phyloP scores from a whole-genome alignment of 2,329 filamentous ascomycete species.

The Fusarium marasasianum region DNA sequence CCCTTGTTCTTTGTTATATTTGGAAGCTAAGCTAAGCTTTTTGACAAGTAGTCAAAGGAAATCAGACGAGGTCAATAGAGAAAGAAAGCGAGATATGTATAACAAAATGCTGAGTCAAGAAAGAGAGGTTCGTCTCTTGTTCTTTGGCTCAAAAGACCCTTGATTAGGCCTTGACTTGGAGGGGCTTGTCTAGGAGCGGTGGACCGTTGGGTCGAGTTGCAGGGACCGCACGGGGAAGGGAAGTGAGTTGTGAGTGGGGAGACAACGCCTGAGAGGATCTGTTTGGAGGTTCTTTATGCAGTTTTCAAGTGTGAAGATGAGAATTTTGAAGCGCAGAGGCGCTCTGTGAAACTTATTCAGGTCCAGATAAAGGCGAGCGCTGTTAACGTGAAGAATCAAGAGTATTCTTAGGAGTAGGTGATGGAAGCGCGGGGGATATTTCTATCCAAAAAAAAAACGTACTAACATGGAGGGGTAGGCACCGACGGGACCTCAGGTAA shows the following conservation, averaged over 20 bases:
- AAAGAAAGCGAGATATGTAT: conserved; percentile 14
- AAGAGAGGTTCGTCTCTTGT: conserved; percentile 18
- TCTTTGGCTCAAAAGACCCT: conserved; percentile 33
- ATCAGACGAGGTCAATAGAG: conserved; percentile 7
- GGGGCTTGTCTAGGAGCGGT: conserved; percentile 43
- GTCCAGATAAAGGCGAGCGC: not conserved
- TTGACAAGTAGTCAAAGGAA: conserved; percentile 24
- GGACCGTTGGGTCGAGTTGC: conserved; percentile 45
- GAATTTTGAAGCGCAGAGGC: not conserved
- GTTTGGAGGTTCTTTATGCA: not conserved
- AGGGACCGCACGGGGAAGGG: conserved; percentile 35
- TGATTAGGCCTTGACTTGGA: conserved; percentile 39
- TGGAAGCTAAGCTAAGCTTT: conserved; percentile 42
- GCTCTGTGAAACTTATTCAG: not conserved
- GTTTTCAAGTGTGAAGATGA: not conserved
- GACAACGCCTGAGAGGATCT: conserved; percentile 18
- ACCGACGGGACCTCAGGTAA: not conserved
- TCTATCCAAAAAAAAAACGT: not conserved
- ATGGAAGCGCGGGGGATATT: conserved; percentile 8
- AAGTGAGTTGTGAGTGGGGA: conserved; percentile 38
- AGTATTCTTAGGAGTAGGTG: not conserved
- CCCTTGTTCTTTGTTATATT: conserved; percentile 35
- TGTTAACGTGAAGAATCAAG: conserved; percentile 1
- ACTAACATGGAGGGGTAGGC: conserved; percentile 23
- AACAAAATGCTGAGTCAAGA: not conserved